phyloP scores from a whole-genome alignment of 1,284 basidiomycete species.

The Termitomyces sp. region DNA sequence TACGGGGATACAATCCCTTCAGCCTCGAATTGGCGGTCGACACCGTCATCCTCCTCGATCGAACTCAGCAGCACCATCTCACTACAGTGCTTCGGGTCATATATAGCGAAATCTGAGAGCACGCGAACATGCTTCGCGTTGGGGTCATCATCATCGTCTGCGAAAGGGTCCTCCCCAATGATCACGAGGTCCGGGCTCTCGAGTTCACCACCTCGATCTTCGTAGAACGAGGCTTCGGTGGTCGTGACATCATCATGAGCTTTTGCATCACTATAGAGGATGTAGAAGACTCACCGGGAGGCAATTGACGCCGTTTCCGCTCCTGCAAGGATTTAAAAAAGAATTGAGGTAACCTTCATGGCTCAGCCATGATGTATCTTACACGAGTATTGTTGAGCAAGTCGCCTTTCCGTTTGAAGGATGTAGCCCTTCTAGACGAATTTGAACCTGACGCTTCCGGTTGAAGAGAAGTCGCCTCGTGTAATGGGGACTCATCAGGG shows the following conservation, averaged over 20 bases:
- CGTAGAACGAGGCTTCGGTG: conserved; percentile 20
- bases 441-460: not conserved
- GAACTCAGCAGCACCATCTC: conserved; percentile 32
- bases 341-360: not conserved
- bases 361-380: conserved; percentile 2
- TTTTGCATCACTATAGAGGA: not conserved
- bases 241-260: not conserved
- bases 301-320: conserved; percentile 23
- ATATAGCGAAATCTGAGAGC: conserved; percentile 34
- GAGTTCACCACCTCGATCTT: conserved; percentile 14
- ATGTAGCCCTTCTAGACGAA: not conserved
- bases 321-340: conserved; percentile 14
- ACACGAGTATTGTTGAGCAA: conserved; percentile 11
- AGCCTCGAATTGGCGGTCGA: conserved; percentile 32
- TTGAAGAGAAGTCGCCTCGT: conserved; percentile 8
- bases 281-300: conserved; percentile 19
- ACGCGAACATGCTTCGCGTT: conserved; percentile 33
- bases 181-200: conserved; percentile 23
- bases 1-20: conserved; percentile 30
- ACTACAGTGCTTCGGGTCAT: conserved; percentile 32
- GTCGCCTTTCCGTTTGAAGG: conserved; percentile 23
- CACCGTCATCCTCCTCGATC: conserved; percentile 32
- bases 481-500: conserved; percentile 23
- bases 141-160: conserved; percentile 16
- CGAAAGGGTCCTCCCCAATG: conserved; percentile 27